Evolutionary conservation across 2,329 filamentous ascomycete genomes (phyloP).

Genomic region (Cladosporium sp.): DNA sequence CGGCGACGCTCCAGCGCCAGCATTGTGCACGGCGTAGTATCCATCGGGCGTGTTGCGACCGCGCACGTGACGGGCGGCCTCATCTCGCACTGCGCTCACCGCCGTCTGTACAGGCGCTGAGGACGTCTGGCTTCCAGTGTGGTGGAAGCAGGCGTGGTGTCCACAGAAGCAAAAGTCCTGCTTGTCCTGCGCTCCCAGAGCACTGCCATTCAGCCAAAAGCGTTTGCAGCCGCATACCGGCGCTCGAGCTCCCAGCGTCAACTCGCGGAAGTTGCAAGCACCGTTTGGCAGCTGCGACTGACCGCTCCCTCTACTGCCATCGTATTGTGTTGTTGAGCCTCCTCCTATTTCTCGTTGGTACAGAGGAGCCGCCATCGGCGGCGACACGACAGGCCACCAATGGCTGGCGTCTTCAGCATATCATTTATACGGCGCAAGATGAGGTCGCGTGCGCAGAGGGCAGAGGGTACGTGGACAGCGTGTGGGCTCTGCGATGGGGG

Average conservation of each 20-base stretch:
- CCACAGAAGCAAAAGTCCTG: constrained; percentile 54
- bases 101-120: constrained; percentile 11
- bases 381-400: constrained; percentile 30
- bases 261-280: constrained; percentile 54
- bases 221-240: constrained; percentile 54
- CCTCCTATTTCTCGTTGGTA: constrained; percentile 16
- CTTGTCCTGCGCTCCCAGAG: constrained; percentile 21
- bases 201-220: constrained; percentile 47
- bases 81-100: constrained; percentile 23
- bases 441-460: constrained; percentile 12
- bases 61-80: constrained; percentile 10
- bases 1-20: constrained; percentile 13
- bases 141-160: constrained; percentile 60
- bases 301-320: constrained; percentile 15
- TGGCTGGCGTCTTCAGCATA: constrained; percentile 32
- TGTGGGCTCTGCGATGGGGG: not conserved
- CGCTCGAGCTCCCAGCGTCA: constrained; percentile 44
- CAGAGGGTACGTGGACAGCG: not conserved
- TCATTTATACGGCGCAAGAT: constrained; percentile 24
- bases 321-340: constrained; percentile 7
- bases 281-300: constrained; percentile 48
- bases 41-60: constrained; percentile 18
- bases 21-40: constrained; percentile 15
- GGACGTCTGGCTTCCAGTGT: constrained; percentile 23
- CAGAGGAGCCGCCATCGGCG: constrained; percentile 36